Evolutionary conservation across 1,139 yeast genomes (phyloP).

Genomic region (Candida sp.): DNA sequence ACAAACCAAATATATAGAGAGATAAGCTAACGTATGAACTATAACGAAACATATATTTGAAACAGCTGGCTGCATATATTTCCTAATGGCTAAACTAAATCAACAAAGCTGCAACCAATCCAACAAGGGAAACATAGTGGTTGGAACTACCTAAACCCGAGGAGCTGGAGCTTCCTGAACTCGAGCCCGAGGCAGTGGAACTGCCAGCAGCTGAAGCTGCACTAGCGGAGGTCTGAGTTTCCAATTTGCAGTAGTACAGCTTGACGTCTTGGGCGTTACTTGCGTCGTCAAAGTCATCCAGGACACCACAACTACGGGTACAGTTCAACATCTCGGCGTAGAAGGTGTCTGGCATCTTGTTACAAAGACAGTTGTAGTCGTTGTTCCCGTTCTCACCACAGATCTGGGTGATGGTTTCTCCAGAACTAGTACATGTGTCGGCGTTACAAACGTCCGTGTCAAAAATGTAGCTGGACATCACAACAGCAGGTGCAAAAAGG

Average conservation of each 20-base stretch:
- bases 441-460: neutral
- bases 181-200: too few relatives aligned
- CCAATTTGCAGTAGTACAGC: neutral
- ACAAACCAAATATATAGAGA: too few relatives aligned
- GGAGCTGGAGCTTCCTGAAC: too few relatives aligned
- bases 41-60: too few relatives aligned
- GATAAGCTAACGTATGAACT: too few relatives aligned
- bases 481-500: neutral
- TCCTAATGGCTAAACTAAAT: too few relatives aligned
- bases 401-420: neutral
- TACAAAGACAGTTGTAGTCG: neutral
- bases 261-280: neutral
- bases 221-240: neutral
- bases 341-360: neutral
- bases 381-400: neutral
- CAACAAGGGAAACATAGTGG: too few relatives aligned
- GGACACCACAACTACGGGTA: neutral
- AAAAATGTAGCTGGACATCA: neutral
- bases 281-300: too few relatives aligned
- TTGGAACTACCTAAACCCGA: too few relatives aligned
- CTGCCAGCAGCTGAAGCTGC: too few relatives aligned
- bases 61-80: too few relatives aligned
- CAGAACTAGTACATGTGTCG: neutral
- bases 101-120: too few relatives aligned
- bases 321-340: neutral